These are phyloP conservation scores for Rhodotorula taiwanensis DNA, from an alignment of 768 basidiomycete genomes.

Conservation along the genomic window DNA sequence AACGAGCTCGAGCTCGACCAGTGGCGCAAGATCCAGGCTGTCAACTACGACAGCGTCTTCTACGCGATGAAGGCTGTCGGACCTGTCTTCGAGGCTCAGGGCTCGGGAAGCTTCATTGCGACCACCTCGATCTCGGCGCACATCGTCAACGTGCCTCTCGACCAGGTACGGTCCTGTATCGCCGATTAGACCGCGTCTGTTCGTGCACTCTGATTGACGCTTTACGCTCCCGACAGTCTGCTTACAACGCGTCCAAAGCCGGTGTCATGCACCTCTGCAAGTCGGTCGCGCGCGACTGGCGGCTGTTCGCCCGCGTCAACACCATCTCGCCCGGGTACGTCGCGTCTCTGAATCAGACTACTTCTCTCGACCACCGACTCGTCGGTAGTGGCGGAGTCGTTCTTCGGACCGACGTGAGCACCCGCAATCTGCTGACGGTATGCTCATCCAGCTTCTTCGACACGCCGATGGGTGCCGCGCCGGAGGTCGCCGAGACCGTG, in stretches of 20 bases:
- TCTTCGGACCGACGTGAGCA: neutral
- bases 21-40: constrained; percentile 13
- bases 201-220: neutral
- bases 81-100: constrained; percentile 38
- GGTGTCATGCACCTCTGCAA: constrained; percentile 44
- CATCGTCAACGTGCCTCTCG: constrained; percentile 27
- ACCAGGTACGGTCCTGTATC: neutral
- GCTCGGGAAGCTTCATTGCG: constrained; percentile 36
- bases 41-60: constrained; percentile 20
- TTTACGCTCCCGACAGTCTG: constrained; percentile 4
- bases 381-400: too few species aligned
- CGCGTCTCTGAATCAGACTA: neutral
- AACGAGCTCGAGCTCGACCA: constrained; percentile 21
- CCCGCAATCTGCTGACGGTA: neutral
- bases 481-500: constrained; percentile 22
- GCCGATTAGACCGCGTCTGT: neutral
- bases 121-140: constrained; percentile 37
- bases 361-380: neutral
- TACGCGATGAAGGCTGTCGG: constrained; percentile 32
- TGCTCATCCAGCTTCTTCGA: constrained; percentile 15
- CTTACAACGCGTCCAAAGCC: constrained; percentile 45
- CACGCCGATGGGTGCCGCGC: constrained; percentile 28
- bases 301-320: constrained; percentile 28
- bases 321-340: constrained; percentile 31
- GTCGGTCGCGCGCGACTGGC: constrained; percentile 45